Evolutionary conservation across 108 stramenopile genomes (phyloP), one percentile per base, ranked within the genome.

Genomic region (Skeletonema menzelii): DNA sequence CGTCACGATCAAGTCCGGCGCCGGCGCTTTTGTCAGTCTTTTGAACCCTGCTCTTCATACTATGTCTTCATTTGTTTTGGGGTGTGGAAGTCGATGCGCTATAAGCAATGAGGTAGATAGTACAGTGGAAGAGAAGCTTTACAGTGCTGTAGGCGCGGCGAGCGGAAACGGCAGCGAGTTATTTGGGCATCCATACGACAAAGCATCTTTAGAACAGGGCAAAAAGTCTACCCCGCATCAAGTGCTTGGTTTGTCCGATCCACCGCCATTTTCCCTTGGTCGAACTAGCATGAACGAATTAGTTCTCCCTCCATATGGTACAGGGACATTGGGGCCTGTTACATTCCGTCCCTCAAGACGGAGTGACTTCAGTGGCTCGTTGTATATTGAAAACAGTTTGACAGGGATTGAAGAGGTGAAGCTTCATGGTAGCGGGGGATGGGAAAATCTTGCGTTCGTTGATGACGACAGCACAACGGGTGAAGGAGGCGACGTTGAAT

Each of bases 351-450:
- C 93, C 40, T 86, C 92, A 19, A 81, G 86, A 20, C 67, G 86
- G 44, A 79, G 69, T n/a, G 64, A 53, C 13, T 95, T 90, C 64
- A 71, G 70, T 58, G 75, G 86, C 15, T 71, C 84, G 24, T 63
- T 95, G 14, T 84, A 84, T 40, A 79, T 95, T 17, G 90, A 92
- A 56, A 95, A 95, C 61, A 92, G 89, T 40, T 61, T 95, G 27
- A 92, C 88, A n/a, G 94, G 94, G 14, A 53, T 88, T 19, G 94
- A 95, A 80, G 68, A 85, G 66, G 73, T 95, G 11, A 66, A 70
- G 53, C 42, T 95, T 15, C 67, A 70, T 49, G 94, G 91, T 10
- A 66, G 78, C 19, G 87, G 89, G 4, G 42, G 69, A 15, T 87
- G 85, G 87, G 86, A 87, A 65, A 76, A 83, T 8, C 38, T 95